Evolutionary conservation across 306 rosid genomes (phyloP).

Genomic region (Crataegus laevigata): DNA sequence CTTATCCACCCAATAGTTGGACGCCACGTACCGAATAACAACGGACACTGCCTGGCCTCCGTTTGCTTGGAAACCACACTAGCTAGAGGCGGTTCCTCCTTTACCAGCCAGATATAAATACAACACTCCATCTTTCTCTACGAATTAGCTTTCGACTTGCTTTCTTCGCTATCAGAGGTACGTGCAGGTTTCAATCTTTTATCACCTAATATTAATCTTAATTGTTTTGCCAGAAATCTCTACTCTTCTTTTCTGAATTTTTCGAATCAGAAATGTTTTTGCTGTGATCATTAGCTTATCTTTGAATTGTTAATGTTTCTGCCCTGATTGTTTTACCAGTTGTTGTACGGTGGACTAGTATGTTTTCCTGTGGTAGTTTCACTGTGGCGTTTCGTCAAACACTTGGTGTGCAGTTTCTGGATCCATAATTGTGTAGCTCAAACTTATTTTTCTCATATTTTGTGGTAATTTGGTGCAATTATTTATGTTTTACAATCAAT

Average conservation of each 20-base stretch:
- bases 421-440: background rate
- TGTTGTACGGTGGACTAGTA: background rate
- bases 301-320: background rate
- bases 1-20: background rate
- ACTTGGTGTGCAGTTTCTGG: background rate
- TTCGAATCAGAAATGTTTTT: background rate
- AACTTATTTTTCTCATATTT: background rate
- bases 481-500: background rate
- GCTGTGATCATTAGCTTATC: background rate
- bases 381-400: background rate
- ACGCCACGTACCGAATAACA: background rate
- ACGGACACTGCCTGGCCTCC: background rate
- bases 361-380: background rate
- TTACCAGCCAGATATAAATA: background rate
- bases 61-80: background rate
- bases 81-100: background rate
- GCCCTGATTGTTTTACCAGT: background rate
- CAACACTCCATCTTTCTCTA: background rate
- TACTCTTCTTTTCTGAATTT: background rate
- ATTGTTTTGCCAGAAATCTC: background rate
- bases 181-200: background rate
- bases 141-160: background rate
- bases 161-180: background rate
- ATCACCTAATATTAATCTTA: background rate
- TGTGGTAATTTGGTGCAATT: background rate